Base-by-base conservation (phyloP, 2,329 filamentous ascomycete genomes). In the Trichoderma cornu-damae region DNA sequence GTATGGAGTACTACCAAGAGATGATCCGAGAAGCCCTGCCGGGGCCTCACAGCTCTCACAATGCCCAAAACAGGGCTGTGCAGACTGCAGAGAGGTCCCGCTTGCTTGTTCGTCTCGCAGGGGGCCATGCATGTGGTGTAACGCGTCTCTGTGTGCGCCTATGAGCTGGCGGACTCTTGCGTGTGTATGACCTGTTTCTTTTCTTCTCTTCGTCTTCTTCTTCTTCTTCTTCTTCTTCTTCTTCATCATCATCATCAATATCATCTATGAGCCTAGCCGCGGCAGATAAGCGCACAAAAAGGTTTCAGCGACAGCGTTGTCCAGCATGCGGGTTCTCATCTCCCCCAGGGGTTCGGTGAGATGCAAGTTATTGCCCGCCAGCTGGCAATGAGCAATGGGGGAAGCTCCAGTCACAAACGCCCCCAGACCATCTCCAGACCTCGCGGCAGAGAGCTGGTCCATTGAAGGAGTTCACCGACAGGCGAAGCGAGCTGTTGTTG, bases 131-230 rank as follows among this genome's bases (percentile, higher is more conserved):
- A 4, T 18, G 22, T 38, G 22, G 42, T 55, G 40, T 37, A 30
- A 47, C 40, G 32, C 9, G 24, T 30, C 32, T 38, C 32, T 18
- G 30, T n/a, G 40, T 55, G 52, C 52, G 28, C n/a, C 38, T 53
- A 30, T 55, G 52, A 38, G 52, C 52, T 55, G 42, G 52, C 52
- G 20, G 32, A 14, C 52, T 46, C 52, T 55, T 54, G 51, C 32
- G 20, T 54, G 42, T 24, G 40, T 47, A 55, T 37, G 52, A 47
- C 52, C 47, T 47, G 40, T 37, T 47, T 30, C 40, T 30, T 55
- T 26, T 32, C 5, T 22, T 32, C 28, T 44, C 30, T 14, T 38
- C 22, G 20, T 46, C 20, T 34, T 20, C 22, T 16, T 20, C n/a
- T n/a, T n/a, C n/a, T n/a, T n/a, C n/a, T n/a, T n/a, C n/a, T n/a